phyloP scores from a whole-genome alignment of 1,139 yeast genomes.

The Saccharomycopsis phalli region DNA sequence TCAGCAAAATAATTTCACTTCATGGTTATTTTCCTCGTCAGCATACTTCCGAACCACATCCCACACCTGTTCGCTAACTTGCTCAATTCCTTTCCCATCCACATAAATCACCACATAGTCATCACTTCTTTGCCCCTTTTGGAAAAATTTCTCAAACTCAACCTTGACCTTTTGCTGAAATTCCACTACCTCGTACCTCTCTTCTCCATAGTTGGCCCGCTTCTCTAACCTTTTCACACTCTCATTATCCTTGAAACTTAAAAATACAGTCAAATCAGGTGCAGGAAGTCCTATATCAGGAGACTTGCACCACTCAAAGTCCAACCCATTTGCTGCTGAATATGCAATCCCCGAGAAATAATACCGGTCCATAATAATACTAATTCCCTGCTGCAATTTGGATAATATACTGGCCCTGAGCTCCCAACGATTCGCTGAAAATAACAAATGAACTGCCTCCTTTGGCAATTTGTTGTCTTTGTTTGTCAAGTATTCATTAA shows the following conservation, averaged over 20 bases:
- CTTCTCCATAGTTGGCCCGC: slow-evolving; percentile 85
- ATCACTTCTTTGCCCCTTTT: slow-evolving; percentile 25
- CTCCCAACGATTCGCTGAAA: slow-evolving; percentile 96
- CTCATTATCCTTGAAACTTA: slow-evolving; percentile 42
- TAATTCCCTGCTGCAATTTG: slow-evolving; percentile 43
- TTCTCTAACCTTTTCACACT: slow-evolving; percentile 37
- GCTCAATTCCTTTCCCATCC: slow-evolving; percentile 45
- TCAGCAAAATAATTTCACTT: too few species aligned
- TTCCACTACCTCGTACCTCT: slow-evolving; percentile 69
- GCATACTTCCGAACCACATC: slow-evolving; percentile 6
- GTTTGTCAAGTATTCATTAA: slow-evolving; percentile 62
- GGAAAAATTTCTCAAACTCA: slow-evolving; percentile 44
- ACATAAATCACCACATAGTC: slow-evolving; percentile 48
- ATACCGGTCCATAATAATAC: slow-evolving; percentile 74
- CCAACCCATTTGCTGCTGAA: slow-evolving; percentile 75
- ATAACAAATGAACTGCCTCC: slow-evolving; percentile 76
- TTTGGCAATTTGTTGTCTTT: slow-evolving; percentile 44
- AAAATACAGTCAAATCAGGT: slow-evolving; percentile 78
- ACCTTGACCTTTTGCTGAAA: slow-evolving; percentile 64
- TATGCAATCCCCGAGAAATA: slow-evolving; percentile 92
- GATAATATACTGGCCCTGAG: slow-evolving; percentile 39
- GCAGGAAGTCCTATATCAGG: slow-evolving; percentile 82
- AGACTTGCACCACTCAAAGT: slow-evolving; percentile 62
- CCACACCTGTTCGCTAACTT: slow-evolving; percentile 34
- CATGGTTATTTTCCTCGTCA: slow-evolving; percentile 1